phyloP scores from a whole-genome alignment of 192 early-diverging fungal genomes.

The Backusella sp. region DNA sequence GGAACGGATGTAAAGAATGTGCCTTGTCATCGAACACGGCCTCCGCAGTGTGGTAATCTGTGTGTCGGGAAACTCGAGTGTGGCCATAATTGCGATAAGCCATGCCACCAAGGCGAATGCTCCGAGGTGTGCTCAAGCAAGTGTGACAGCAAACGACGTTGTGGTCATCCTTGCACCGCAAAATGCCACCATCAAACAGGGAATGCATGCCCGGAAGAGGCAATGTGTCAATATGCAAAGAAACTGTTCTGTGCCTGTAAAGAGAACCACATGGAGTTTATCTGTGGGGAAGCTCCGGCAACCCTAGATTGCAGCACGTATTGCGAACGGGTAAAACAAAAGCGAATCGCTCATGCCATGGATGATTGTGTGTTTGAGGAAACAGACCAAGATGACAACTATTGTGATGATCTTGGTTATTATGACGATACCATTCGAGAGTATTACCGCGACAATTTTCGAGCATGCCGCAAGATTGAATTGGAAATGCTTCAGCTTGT shows the following conservation, averaged over 20 bases:
- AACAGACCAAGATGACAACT: background rate
- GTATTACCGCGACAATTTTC: slow-evolving; percentile 59
- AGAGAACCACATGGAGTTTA: slow-evolving; percentile 49
- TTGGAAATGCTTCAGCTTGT: slow-evolving; percentile 63
- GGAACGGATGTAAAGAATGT: slow-evolving; percentile 72
- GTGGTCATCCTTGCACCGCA: slow-evolving; percentile 77
- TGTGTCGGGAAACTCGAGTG: slow-evolving; percentile 53
- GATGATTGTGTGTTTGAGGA: slow-evolving; percentile 57
- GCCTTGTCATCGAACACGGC: slow-evolving; percentile 74
- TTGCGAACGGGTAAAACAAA: slow-evolving; percentile 77
- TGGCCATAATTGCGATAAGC: slow-evolving; percentile 75
- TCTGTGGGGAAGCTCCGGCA: slow-evolving; percentile 55
- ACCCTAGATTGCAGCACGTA: slow-evolving; percentile 74
- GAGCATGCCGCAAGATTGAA: slow-evolving; percentile 72
- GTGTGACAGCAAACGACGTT: slow-evolving; percentile 76
- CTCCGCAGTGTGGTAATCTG: slow-evolving; percentile 69
- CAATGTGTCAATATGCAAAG: slow-evolving; percentile 63
- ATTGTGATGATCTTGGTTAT: slow-evolving; percentile 27
- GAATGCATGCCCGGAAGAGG: slow-evolving; percentile 71
- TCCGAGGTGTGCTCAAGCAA: slow-evolving; percentile 60
- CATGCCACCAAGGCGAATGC: slow-evolving; percentile 83
- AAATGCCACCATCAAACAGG: slow-evolving; percentile 69
- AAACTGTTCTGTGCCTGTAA: slow-evolving; percentile 76
- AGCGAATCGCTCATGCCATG: slow-evolving; percentile 74
- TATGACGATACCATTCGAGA: slow-evolving; percentile 68